These are phyloP conservation scores for Paecilomyces fulvus DNA, from an alignment of 2,329 filamentous ascomycete genomes.

Conservation along the genomic window DNA sequence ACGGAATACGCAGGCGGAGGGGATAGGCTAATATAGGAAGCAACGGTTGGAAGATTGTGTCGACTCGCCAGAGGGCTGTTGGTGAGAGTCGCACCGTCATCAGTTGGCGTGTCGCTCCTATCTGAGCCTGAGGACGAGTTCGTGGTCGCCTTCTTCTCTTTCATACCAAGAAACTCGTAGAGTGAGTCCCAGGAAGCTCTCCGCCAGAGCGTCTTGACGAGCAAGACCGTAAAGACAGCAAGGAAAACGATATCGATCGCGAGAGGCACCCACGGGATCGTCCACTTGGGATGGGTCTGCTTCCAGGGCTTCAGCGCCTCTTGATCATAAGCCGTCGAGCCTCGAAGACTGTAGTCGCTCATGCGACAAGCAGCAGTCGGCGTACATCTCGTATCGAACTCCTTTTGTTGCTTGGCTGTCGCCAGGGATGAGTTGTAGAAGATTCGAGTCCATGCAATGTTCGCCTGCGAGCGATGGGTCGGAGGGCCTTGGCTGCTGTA, in stretches of 20 bases:
- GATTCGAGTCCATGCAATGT: slow-evolving; percentile 38
- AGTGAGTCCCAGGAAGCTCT: slow-evolving; percentile 6
- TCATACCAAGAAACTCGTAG: slow-evolving; percentile 2
- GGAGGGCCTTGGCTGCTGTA: slow-evolving; percentile 41
- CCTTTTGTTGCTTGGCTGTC: slow-evolving; percentile 18
- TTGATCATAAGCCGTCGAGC: slow-evolving; percentile 18
- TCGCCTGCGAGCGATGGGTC: slow-evolving; percentile 28
- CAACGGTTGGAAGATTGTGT: slow-evolving; percentile 1
- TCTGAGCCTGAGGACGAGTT: slow-evolving; percentile 1
- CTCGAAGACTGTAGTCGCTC: slow-evolving; percentile 25
- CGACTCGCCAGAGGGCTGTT: neutral
- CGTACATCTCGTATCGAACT: slow-evolving; percentile 23
- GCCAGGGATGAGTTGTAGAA: slow-evolving; percentile 44
- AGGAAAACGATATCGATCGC: neutral
- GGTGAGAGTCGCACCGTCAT: neutral
- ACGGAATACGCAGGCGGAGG: slow-evolving; percentile 4
- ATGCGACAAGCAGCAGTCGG: slow-evolving; percentile 25
- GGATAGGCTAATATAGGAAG: slow-evolving; percentile 2
- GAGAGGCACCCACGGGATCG: neutral
- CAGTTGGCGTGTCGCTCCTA: neutral
- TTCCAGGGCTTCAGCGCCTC: slow-evolving; percentile 22
- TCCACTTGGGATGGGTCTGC: slow-evolving; percentile 13
- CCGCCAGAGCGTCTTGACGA: slow-evolving; percentile 7
- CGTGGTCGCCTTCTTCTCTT: slow-evolving; percentile 1
- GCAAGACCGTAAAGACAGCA: slow-evolving; percentile 2